phyloP scores from a whole-genome alignment of 768 basidiomycete species.

The Rhizopogon vesiculosus region DNA sequence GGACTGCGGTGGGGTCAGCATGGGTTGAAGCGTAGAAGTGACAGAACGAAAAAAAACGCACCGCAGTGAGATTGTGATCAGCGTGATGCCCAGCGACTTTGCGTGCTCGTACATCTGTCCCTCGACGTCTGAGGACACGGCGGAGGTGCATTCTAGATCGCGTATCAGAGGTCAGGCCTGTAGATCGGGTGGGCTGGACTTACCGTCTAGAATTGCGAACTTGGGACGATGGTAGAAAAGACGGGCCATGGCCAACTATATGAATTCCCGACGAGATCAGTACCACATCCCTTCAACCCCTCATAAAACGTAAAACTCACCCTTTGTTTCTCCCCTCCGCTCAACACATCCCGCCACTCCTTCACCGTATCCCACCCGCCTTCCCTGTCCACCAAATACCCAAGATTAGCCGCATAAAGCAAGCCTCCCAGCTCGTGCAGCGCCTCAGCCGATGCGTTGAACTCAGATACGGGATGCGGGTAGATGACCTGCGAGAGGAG shows the following conservation, averaged over 20 bases:
- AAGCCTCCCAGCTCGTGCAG: slow-evolving; percentile 71
- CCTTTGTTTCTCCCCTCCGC: slow-evolving; percentile 95
- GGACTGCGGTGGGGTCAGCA: slow-evolving; percentile 48
- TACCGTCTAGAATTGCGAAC: slow-evolving; percentile 85
- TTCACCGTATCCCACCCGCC: slow-evolving; percentile 88
- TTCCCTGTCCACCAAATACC: slow-evolving; percentile 80
- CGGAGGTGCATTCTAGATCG: slow-evolving; percentile 81
- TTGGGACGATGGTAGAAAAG: slow-evolving; percentile 84
- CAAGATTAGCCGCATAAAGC: slow-evolving; percentile 76
- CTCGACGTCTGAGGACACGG: slow-evolving; percentile 94
- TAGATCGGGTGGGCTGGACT: slow-evolving; percentile 49
- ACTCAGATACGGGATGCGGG: neutral
- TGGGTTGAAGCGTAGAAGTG: neutral
- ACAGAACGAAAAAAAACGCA: slow-evolving; percentile 24
- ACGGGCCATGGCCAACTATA: slow-evolving; percentile 85
- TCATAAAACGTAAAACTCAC: slow-evolving; percentile 30
- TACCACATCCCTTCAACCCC: neutral
- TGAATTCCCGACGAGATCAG: slow-evolving; percentile 1
- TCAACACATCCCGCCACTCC: slow-evolving; percentile 95
- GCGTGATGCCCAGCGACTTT: slow-evolving; percentile 83
- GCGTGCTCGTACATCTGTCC: slow-evolving; percentile 94
- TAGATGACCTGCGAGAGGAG: slow-evolving; percentile 93
- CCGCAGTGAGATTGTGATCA: slow-evolving; percentile 91
- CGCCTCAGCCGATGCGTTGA: slow-evolving; percentile 30
- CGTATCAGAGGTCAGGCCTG: slow-evolving; percentile 7